These are phyloP conservation scores for Boletus rufocinnamomeus DNA, from an alignment of 768 basidiomycete genomes.

Conservation along the genomic window DNA sequence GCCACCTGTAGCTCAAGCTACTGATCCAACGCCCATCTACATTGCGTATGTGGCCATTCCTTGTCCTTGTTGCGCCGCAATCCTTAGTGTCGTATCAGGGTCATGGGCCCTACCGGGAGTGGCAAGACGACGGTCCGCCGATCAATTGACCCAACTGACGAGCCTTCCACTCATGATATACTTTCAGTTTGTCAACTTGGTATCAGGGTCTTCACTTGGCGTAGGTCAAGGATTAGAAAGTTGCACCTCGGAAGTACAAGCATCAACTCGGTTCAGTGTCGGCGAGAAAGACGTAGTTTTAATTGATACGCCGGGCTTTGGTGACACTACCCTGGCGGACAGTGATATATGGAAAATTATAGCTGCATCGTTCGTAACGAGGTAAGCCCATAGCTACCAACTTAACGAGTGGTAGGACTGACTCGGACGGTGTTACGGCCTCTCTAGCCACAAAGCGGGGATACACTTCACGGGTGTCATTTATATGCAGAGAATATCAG, in stretches of 20 bases:
- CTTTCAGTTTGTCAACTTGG: slow-evolving; percentile 38
- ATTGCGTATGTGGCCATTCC: slow-evolving; percentile 27
- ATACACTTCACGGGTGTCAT: slow-evolving; percentile 47
- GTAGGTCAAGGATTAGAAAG: slow-evolving; percentile 38
- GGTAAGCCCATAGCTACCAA: slow-evolving; percentile 10
- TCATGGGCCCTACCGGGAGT: slow-evolving; percentile 35
- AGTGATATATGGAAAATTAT: slow-evolving; percentile 53
- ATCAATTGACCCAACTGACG: not conserved
- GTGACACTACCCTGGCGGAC: slow-evolving; percentile 51
- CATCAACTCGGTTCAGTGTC: slow-evolving; percentile 26
- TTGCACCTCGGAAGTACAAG: slow-evolving; percentile 35
- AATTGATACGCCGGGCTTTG: slow-evolving; percentile 67
- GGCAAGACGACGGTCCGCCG: slow-evolving; percentile 34
- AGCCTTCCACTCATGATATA: not conserved
- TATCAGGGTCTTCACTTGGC: slow-evolving; percentile 29
- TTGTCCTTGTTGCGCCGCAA: not conserved
- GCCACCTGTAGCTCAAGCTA: not conserved
- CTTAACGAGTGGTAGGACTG: not conserved
- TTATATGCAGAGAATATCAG: slow-evolving; percentile 54
- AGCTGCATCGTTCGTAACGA: slow-evolving; percentile 38
- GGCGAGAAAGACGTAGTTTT: slow-evolving; percentile 42
- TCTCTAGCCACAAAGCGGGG: slow-evolving; percentile 25
- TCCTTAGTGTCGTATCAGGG: slow-evolving; percentile 20
- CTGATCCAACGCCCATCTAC: slow-evolving; percentile 22
- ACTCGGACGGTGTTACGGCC: slow-evolving; percentile 1